Percentiles rank a stretch among this genome's conserved stretches.
These are phyloP conservation scores for Patellifolia procumbens DNA, from an alignment of 179 eudicot species.

Conservation along the genomic window DNA sequence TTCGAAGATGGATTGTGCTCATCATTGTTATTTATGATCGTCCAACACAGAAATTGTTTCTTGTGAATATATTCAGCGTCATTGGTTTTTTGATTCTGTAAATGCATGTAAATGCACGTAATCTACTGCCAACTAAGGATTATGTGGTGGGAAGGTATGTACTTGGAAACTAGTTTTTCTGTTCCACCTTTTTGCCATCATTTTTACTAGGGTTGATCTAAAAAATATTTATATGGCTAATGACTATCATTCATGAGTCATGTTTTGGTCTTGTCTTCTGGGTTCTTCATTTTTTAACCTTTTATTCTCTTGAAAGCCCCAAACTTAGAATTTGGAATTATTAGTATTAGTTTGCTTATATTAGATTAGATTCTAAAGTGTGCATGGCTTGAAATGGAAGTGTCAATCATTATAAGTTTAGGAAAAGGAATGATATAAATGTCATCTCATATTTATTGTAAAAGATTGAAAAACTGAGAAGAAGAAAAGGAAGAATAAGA, in stretches of 20 bases:
- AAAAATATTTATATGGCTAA: neutral
- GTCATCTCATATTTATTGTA: no score
- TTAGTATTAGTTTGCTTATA: no score
- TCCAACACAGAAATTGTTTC: constrained; percentile 73
- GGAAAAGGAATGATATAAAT: no score
- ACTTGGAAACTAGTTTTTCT: neutral
- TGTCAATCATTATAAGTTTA: no score
- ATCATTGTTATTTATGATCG: constrained; percentile 89
- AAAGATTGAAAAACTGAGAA: no score
- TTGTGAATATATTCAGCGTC: constrained; percentile 91
- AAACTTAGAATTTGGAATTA: no score
- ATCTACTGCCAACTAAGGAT: constrained; percentile 77
- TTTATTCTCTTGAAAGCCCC: no score
- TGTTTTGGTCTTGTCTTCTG: neutral
- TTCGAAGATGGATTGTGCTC: neutral
- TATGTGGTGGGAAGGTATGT: constrained; percentile 81
- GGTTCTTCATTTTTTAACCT: neutral
- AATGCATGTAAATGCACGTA: constrained; percentile 82
- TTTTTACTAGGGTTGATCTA: no score
- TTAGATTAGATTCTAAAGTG: no score
- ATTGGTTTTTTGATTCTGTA: constrained; percentile 88
- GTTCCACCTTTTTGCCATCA: neutral
- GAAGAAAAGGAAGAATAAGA: no score
- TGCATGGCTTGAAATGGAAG: no score
- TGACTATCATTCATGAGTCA: neutral